Evolutionary conservation across 805 yeast genomes (phyloP).

Genomic region (Torulaspora indica): DNA sequence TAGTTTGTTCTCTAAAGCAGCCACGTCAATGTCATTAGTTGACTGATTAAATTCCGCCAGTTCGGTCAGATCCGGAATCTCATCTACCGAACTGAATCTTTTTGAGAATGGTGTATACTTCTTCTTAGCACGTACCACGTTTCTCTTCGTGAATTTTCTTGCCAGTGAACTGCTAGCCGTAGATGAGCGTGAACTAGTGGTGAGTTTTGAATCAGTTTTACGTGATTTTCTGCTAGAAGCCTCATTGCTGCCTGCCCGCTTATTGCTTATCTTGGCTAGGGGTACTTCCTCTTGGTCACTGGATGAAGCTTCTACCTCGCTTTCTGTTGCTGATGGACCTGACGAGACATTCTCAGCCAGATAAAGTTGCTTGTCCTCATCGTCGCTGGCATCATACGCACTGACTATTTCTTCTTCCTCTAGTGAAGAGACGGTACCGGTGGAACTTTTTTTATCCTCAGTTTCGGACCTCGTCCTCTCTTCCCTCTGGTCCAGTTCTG

Average conservation of each 20-base stretch:
- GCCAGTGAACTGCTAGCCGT: constrained; percentile 8
- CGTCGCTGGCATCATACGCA: neutral
- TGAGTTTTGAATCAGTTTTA: constrained; percentile 7
- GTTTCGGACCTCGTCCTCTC: constrained; percentile 10
- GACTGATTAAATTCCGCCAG: constrained; percentile 28
- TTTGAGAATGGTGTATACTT: constrained; percentile 31
- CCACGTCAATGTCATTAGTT: constrained; percentile 20
- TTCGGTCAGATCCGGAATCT: constrained; percentile 32
- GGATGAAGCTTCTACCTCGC: neutral
- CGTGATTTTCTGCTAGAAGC: constrained; percentile 4
- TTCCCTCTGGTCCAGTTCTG: constrained; percentile 1
- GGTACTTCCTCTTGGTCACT: constrained; percentile 1
- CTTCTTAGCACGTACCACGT: constrained; percentile 32
- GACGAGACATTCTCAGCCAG: neutral
- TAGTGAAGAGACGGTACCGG: neutral
- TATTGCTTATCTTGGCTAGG: neutral
- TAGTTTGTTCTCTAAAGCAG: constrained; percentile 28
- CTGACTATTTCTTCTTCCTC: neutral
- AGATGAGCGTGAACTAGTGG: constrained; percentile 9
- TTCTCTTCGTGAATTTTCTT: constrained; percentile 33
- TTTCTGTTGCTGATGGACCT: constrained; percentile 2
- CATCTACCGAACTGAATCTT: constrained; percentile 25
- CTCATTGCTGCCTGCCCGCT: neutral
- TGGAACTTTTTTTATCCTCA: neutral
- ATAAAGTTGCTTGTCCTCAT: neutral